These are phyloP conservation scores for Salicornia ramosissima DNA, from an alignment of 148 eudicot species.

Conservation along the genomic window DNA sequence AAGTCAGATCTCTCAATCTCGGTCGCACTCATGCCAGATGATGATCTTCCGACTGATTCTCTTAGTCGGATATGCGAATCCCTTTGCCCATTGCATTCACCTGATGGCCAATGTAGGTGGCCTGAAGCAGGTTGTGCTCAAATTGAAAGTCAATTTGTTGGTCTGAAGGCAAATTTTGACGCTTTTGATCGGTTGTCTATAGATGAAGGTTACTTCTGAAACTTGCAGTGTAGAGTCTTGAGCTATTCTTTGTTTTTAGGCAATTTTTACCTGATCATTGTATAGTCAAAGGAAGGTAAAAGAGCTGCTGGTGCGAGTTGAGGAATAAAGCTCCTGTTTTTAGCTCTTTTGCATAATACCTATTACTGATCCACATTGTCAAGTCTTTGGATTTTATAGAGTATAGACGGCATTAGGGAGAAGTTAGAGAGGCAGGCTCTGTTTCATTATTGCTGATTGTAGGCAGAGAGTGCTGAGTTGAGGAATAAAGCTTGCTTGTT, in stretches of 20 bases:
- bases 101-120: conserved; percentile 86
- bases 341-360: conserved; percentile 15
- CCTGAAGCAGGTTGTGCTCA: conserved; percentile 95
- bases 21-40: conserved; percentile 44
- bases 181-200: conserved; percentile 91
- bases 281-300: conserved; percentile 16
- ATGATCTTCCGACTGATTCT: conserved; percentile 42
- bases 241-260: conserved; percentile 24
- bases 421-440: neutral
- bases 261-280: conserved; percentile 18
- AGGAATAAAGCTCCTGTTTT: neutral
- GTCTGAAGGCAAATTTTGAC: conserved; percentile 83
- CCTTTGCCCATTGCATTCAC: conserved; percentile 65
- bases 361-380: conserved; percentile 4
- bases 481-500: neutral
- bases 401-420: conserved; percentile 24
- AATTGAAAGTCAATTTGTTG: conserved; percentile 80
- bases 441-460: neutral
- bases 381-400: conserved; percentile 27
- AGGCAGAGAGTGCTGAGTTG: conserved; percentile 14
- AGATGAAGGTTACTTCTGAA: conserved; percentile 76
- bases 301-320: conserved; percentile 13
- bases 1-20: conserved; percentile 67
- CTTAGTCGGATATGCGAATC: conserved; percentile 67
- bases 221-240: conserved; percentile 19